These are phyloP conservation scores for Oenanthe sinensis DNA, from an alignment of 129 eudicot genomes.

Conservation along the genomic window DNA sequence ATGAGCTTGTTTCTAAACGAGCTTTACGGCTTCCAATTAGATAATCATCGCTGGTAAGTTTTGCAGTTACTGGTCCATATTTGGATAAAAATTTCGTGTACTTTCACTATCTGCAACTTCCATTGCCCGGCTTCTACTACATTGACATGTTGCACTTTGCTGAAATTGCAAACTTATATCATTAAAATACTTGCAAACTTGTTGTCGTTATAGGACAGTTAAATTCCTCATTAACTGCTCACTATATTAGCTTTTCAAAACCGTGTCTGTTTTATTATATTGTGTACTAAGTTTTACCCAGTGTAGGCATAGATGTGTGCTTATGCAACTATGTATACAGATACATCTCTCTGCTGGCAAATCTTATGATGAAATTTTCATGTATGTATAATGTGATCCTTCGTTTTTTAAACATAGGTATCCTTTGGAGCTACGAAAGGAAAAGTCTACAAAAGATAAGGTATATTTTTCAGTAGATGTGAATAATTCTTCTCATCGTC, in stretches of 20 bases:
- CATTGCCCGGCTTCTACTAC: not conserved
- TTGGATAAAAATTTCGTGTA: not conserved
- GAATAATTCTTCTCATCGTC: not conserved
- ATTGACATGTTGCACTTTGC: not conserved
- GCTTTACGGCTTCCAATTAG: conserved; percentile 89
- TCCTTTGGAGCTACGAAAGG: conserved; percentile 93
- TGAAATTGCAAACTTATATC: not conserved
- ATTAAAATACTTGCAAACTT: not conserved
- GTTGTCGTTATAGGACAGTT: no score
- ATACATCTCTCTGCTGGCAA: not conserved
- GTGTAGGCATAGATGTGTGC: not conserved
- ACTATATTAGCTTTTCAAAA: not conserved
- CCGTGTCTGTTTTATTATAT: not conserved
- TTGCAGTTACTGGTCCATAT: not conserved
- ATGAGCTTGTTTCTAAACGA: conserved; percentile 93
- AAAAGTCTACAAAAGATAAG: conserved; percentile 83
- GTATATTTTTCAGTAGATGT: conserved; percentile 29
- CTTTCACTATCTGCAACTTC: not conserved
- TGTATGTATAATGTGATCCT: not conserved
- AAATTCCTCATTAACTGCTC: not conserved
- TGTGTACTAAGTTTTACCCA: not conserved
- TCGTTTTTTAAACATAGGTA: conserved; percentile 43
- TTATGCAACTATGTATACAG: not conserved
- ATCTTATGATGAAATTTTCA: not conserved
- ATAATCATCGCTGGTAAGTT: conserved; percentile 83